A percentile compares a stretch with the other conserved stretches of the same genome.
phyloP scores from a whole-genome alignment of 1,284 basidiomycete species.

The Marasmius fiardii region DNA sequence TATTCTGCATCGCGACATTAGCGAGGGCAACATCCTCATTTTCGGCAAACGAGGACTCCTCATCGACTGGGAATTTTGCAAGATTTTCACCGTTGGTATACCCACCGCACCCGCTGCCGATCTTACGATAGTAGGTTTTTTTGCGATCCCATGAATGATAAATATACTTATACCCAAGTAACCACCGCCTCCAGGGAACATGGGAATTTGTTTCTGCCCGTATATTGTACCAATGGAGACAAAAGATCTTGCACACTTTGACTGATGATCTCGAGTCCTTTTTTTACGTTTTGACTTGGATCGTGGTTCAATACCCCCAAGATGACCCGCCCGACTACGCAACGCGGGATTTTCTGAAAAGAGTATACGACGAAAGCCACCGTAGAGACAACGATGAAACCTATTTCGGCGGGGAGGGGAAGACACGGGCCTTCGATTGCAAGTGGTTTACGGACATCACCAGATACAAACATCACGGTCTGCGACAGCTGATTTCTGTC shows the following conservation, averaged over 20 bases:
- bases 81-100: not conserved
- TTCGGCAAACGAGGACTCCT: not conserved
- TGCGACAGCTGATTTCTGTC: too few relatives aligned
- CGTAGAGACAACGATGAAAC: too few relatives aligned
- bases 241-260: not conserved
- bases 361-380: too few relatives aligned
- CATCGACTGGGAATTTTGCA: constrained; percentile 6
- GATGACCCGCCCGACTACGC: too few relatives aligned
- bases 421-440: too few relatives aligned
- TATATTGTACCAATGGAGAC: not conserved
- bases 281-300: not conserved
- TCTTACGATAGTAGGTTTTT: not conserved
- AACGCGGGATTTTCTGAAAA: too few relatives aligned
- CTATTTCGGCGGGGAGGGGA: too few relatives aligned
- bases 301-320: not conserved
- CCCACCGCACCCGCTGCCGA: not conserved
- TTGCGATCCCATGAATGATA: not conserved
- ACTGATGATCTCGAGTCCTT: constrained; percentile 8
- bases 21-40: constrained; percentile 7
- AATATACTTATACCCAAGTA: too few relatives aligned
- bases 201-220: constrained; percentile 3
- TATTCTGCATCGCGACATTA: constrained; percentile 7
- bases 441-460: too few relatives aligned
- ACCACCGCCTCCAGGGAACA: not conserved
- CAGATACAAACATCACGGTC: too few relatives aligned